Percentiles rank a stretch among this genome's conserved stretches.
Conservation (phyloP, 805 yeast species). For the Sugiyamaella floridensis region DNA sequence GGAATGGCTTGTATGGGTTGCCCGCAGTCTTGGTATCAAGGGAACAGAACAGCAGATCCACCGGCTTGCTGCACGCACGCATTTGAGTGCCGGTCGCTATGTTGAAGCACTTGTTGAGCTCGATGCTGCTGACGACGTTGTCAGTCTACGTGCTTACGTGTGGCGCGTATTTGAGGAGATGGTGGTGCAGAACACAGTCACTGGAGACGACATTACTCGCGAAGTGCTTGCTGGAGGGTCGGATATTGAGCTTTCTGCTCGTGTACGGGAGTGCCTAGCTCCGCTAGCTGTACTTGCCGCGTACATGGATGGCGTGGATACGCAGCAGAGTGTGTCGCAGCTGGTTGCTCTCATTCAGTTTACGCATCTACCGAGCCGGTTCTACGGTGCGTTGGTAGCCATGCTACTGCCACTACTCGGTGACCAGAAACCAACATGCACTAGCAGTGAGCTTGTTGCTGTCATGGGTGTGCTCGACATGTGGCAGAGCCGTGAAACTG, state of each 20-base stretch:
- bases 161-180: slow-evolving; percentile 26
- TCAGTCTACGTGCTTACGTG: slow-evolving; percentile 16
- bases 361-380: slow-evolving; percentile 24
- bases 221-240: slow-evolving; percentile 8
- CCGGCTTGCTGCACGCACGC: slow-evolving; percentile 13
- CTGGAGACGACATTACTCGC: slow-evolving; percentile 7
- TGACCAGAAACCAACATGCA: slow-evolving; percentile 13
- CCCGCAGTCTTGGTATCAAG: slow-evolving; percentile 3
- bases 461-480: slow-evolving; percentile 20
- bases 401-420: slow-evolving; percentile 15
- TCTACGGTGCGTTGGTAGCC: slow-evolving; percentile 15
- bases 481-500: slow-evolving; percentile 17
- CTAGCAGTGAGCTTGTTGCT: slow-evolving; percentile 12
- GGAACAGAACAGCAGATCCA: slow-evolving; percentile 2
- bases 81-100: slow-evolving; percentile 8
- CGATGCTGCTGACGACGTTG: slow-evolving; percentile 16
- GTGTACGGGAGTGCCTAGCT: slow-evolving; percentile 26
- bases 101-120: slow-evolving; percentile 23
- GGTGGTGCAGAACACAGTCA: slow-evolving; percentile 15
- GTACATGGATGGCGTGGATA: slow-evolving; percentile 10
- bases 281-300: slow-evolving; percentile 28
- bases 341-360: slow-evolving; percentile 25
- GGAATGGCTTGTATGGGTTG: slow-evolving; percentile 13
- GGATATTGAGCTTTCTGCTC: slow-evolving; percentile 10
- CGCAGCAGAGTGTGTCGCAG: slow-evolving; percentile 16